Evolutionary conservation across 495 filamentous ascomycete species (phyloP), one percentile per base, ranked within the genome.

Genomic region (Aspergillus panamensis): DNA sequence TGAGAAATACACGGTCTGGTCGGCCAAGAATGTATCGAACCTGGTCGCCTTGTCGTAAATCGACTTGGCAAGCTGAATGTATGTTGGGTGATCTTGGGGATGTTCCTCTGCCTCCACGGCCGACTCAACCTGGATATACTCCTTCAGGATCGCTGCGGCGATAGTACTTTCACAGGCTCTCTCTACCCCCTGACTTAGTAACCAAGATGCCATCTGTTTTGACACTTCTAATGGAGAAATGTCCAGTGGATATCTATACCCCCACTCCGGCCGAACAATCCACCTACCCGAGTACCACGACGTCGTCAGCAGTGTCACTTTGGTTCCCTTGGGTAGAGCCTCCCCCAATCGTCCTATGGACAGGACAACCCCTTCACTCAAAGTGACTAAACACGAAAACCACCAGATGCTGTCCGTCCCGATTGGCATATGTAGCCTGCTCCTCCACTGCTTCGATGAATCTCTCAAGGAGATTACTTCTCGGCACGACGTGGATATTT

Each of bases 191-290:
- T 29, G 30, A 43, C 60, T 58, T 3, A 62, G 1, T 9, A 47
- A 45, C 57, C 61, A 58, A 9, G 57, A 60, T 8, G 39, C 8
- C n/a, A 19, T 61, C 31, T 58, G 32, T 67, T 67, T 1, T 62
- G 19, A 43, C 48, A 16, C 31, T 10, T 51, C 1, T 13, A 6
- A 2, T 39, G n/a, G n/a, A n/a, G n/a, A n/a, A n/a, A n/a, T 16
- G 29, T 53, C 51, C 17, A 57, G 14, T 7, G 19, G n/a, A n/a
- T n/a, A n/a, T n/a, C n/a, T n/a, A n/a, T n/a, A n/a, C n/a, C n/a
- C n/a, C n/a, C n/a, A n/a, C n/a, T n/a, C 21, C 8, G 60, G 60
- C n/a, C 44, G 49, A 4, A 62, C 44, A n/a, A 62, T 13, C 60
- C 60, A 58, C 32, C 49, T 44, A 9, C 54, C 55, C 3, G 60